These are phyloP conservation scores for Abrus precatorius DNA, from an alignment of 306 rosid species.

Conservation along the genomic window DNA sequence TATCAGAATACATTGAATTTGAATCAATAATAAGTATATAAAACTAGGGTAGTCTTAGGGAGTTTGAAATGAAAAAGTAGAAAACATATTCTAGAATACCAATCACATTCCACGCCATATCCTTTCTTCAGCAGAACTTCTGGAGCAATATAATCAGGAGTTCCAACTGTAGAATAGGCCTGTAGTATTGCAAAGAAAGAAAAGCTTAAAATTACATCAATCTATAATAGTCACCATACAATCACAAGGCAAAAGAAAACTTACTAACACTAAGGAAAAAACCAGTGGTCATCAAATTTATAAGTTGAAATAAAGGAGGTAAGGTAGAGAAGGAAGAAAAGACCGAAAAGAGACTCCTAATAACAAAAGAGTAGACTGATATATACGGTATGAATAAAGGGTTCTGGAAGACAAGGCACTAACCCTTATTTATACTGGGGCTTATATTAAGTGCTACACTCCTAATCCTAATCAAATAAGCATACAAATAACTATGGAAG, in stretches of 20 bases:
- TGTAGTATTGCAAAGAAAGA: conserved; percentile 49
- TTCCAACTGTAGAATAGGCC: conserved; percentile 95
- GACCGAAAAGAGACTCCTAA: background rate
- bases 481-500: background rate
- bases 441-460: background rate
- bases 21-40: conserved; percentile 12
- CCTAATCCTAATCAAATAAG: background rate
- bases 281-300: conserved; percentile 19
- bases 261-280: conserved; percentile 19
- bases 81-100: conserved; percentile 55
- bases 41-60: background rate
- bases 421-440: background rate
- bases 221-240: conserved; percentile 27
- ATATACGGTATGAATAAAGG: background rate
- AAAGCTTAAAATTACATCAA: conserved; percentile 37
- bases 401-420: background rate
- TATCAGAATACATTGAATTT: conserved; percentile 23
- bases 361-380: background rate
- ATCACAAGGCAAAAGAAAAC: background rate
- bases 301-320: background rate
- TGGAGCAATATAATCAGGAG: conserved; percentile 94
- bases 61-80: conserved; percentile 15
- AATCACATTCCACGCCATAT: conserved; percentile 92
- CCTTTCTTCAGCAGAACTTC: conserved; percentile 87
- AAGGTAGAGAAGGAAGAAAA: background rate